Evolutionary conservation across 2,329 filamentous ascomycete genomes (phyloP).

Genomic region (Cryphonectria nitschkei): DNA sequence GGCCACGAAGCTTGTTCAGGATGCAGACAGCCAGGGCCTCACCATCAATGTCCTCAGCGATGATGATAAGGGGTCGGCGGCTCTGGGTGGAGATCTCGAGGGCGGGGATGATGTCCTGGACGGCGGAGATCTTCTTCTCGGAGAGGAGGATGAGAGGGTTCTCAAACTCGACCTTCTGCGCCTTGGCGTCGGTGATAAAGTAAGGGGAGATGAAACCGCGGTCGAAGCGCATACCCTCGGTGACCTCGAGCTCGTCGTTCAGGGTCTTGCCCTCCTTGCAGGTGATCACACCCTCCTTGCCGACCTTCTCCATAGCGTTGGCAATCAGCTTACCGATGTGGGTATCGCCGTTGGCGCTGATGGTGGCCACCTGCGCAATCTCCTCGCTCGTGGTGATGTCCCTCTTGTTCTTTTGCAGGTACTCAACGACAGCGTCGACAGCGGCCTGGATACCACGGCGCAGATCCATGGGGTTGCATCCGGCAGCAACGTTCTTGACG

Average conservation of each 20-base stretch:
- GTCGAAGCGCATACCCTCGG: conserved; percentile 99
- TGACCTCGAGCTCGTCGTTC: conserved; percentile 96
- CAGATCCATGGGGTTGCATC: conserved; percentile 99
- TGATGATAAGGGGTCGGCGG: conserved; percentile 95
- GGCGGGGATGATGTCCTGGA: conserved; percentile 97
- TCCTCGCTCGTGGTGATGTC: conserved; percentile 97
- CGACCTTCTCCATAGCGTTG: conserved; percentile 99
- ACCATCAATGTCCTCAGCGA: conserved; percentile 98
- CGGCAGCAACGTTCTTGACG: conserved; percentile 98
- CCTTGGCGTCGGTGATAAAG: conserved; percentile 99
- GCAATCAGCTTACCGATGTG: conserved; percentile 96
- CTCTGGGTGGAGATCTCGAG: conserved; percentile 96
- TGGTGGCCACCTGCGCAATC: conserved; percentile 97
- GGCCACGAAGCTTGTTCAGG: conserved; percentile 99
- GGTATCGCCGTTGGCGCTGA: conserved; percentile 94
- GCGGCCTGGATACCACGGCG: conserved; percentile 96
- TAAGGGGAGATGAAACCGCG: conserved; percentile 98
- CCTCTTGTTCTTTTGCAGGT: conserved; percentile 92
- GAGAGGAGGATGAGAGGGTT: conserved; percentile 98
- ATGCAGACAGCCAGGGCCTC: conserved; percentile 99
- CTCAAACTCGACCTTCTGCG: conserved; percentile 99
- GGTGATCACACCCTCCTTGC: conserved; percentile 99
- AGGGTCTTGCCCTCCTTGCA: conserved; percentile 99
- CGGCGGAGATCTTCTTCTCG: conserved; percentile 99
- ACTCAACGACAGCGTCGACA: conserved; percentile 92